Base-by-base conservation (phyloP, 129 eudicot genomes). In the Saussurea involucrata region DNA sequence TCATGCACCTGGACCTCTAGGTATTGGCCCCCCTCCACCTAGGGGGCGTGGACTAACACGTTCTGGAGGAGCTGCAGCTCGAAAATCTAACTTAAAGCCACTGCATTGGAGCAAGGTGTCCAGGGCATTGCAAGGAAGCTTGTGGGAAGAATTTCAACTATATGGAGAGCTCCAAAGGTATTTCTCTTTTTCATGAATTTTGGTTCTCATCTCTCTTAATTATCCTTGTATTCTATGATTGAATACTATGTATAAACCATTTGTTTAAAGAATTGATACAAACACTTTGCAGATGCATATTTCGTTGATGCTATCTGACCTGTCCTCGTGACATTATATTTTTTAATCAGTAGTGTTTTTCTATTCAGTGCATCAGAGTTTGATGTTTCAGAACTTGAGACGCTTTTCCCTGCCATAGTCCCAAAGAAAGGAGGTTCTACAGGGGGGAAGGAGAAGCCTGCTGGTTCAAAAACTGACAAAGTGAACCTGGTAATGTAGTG, bases 21-120 rank as follows among this genome's bases (percentile, higher is more conserved):
- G 81, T 46, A 49, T 78, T 63, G 83, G 81, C 31, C 82, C 81
- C 9, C 75, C 87, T 76, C 80, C 86, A 44, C 87, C 91, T 69
- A 80, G 87, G 77, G 98, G 97, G 57, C 91, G 89, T 27, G 96
- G 96, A 57, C 78, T 87, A 79, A 27, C 86, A 27, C 91, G 93
- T 37, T 86, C 95, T 17, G 82, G 77, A 63, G 74, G 80, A 67
- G 80, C 85, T 72, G 86, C 89, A 78, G 87, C 95, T 44, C 87
- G 91, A 68, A 88, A 84, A 84, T 83, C 97, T 64, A 88, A 78
- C 69, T 76, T 93, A 76, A 93, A 93, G 82, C 98, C 98, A 29
- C 86, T 93, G 75, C 98, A 93, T 25, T 93, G 98, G 98, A 90
- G 97, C 88, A 93, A 93, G 85, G 98, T 93, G 13, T 88, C 95